Conservation (phyloP, 202 grass and related monocot species). For the Alloteropsis angusta region DNA sequence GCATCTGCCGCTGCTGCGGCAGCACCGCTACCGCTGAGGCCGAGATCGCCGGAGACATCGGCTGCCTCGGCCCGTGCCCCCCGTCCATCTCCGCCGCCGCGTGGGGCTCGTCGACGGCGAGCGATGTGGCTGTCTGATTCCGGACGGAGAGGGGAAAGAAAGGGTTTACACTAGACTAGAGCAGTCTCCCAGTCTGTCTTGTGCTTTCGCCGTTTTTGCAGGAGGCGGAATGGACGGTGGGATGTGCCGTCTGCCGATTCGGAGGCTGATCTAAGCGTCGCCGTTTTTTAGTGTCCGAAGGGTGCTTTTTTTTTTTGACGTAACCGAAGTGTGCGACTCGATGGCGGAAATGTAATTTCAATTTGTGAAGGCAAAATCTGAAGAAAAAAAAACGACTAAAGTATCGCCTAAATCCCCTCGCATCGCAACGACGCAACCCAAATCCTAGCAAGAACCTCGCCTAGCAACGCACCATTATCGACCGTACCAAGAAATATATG, state of each 20-base stretch:
- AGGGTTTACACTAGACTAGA: background rate
- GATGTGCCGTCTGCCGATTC: background rate
- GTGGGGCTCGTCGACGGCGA: constrained; percentile 16
- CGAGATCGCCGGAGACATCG: constrained; percentile 35
- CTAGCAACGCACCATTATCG: no score
- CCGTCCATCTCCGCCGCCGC: constrained; percentile 28
- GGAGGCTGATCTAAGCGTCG: background rate
- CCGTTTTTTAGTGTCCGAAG: background rate
- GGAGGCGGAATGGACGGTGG: background rate
- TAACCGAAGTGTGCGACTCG: no score
- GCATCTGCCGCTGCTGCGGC: constrained; percentile 47
- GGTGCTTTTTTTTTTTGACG: no score
- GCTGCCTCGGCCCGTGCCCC: constrained; percentile 35
- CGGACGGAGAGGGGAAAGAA: background rate
- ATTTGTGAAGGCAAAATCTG: no score
- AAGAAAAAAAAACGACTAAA: no score
- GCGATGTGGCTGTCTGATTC: background rate
- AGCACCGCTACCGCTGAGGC: background rate
- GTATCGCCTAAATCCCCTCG: no score
- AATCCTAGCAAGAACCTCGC: no score
- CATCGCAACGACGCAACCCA: no score
- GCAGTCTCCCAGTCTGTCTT: background rate
- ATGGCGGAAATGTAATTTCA: no score
- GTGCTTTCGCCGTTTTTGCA: background rate
- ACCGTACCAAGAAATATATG: no score